These are phyloP conservation scores for Debaryomyces maramus DNA, from an alignment of 805 yeast species.

Conservation along the genomic window DNA sequence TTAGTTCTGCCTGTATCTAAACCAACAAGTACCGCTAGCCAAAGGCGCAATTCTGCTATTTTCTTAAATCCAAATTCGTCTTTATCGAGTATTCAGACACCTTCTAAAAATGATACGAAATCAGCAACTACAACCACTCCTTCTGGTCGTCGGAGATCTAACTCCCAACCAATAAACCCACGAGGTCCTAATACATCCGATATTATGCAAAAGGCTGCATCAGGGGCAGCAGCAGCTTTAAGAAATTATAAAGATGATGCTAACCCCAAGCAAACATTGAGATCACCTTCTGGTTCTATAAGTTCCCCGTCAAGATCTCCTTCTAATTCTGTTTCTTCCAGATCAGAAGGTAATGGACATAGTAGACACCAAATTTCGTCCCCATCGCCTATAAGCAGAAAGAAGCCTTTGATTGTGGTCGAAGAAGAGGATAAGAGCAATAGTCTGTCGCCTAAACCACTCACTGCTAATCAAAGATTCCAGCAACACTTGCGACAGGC, in stretches of 20 bases:
- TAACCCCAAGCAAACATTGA: constrained; percentile 6
- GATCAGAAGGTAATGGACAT: not conserved
- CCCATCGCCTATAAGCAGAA: constrained; percentile 13
- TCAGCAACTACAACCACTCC: constrained; percentile 10
- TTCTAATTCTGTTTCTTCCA: constrained; percentile 13
- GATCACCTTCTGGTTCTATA: constrained; percentile 23
- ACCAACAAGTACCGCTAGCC: constrained; percentile 4
- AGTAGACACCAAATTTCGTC: constrained; percentile 7
- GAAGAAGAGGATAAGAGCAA: constrained; percentile 14
- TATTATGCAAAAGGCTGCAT: constrained; percentile 17
- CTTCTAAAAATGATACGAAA: constrained; percentile 4
- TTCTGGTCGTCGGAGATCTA: constrained; percentile 32
- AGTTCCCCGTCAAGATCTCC: constrained; percentile 9
- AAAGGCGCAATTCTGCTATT: constrained; percentile 28
- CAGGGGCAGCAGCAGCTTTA: constrained; percentile 37
- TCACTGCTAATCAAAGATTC: constrained; percentile 40
- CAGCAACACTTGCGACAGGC: constrained; percentile 41
- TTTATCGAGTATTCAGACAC: constrained; percentile 5
- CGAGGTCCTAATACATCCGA: not conserved
- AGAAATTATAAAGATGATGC: constrained; percentile 12
- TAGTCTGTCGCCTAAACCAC: constrained; percentile 8
- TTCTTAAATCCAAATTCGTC: constrained; percentile 22
- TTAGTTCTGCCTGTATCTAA: constrained; percentile 5
- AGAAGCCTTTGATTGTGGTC: constrained; percentile 19
- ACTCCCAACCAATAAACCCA: constrained; percentile 31